Percentiles rank a stretch among this genome's conserved stretches.
These are phyloP conservation scores for Candida sphagnicola DNA, from an alignment of 805 yeast species.

Conservation along the genomic window DNA sequence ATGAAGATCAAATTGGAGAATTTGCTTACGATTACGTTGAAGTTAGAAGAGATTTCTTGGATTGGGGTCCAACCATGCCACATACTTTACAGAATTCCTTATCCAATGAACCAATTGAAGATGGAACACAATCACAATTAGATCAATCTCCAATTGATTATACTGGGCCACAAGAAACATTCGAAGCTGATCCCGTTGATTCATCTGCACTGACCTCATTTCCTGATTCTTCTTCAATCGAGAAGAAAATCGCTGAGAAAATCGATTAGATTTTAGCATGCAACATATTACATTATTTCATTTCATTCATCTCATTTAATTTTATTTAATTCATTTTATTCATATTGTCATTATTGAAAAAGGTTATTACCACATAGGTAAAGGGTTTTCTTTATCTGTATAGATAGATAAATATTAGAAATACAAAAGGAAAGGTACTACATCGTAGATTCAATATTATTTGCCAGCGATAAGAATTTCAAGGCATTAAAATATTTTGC, in stretches of 20 bases:
- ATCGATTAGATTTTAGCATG: background rate
- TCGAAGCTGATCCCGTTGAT: background rate
- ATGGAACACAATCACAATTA: background rate
- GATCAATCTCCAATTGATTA: background rate
- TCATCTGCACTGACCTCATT: background rate
- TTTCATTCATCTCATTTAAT: background rate
- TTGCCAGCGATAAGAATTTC: too few relatives aligned
- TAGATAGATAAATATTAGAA: background rate
- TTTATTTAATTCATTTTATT: background rate
- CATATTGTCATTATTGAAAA: background rate
- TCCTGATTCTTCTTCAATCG: slow-evolving; percentile 2
- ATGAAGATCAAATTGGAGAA: slow-evolving; percentile 96
- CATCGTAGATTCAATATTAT: background rate
- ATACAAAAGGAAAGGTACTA: background rate
- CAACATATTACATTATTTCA: background rate
- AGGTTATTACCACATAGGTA: background rate
- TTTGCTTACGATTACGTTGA: slow-evolving; percentile 98
- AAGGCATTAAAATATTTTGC: too few relatives aligned
- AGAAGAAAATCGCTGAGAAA: slow-evolving; percentile 1
- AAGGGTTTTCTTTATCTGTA: background rate
- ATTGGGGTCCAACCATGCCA: slow-evolving; percentile 38
- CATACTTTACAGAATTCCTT: slow-evolving; percentile 9
- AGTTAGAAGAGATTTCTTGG: slow-evolving; percentile 85
- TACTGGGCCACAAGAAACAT: background rate
- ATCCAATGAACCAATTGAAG: slow-evolving; percentile 3